Base-by-base conservation (phyloP, 1,139 yeast genomes). In the Saccharomyces hybrid region DNA sequence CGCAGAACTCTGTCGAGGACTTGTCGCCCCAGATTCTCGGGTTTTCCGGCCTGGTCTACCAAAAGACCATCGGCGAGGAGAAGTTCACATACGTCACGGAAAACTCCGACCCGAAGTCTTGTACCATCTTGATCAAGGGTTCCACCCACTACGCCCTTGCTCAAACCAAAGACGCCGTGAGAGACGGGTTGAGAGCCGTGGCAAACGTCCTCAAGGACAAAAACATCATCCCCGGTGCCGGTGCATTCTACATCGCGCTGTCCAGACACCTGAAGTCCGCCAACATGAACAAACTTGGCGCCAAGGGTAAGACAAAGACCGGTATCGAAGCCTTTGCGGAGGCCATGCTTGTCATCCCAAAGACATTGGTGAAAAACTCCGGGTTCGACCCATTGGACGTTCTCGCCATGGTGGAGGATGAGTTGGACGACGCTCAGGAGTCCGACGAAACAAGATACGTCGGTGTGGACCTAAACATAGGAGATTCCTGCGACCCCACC, bases 1-100 rank as follows among this genome's bases (percentile, higher is more conserved):
- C 99, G 8, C 98, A 91, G 74, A 95, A 95, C 74, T 86, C 97
- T n/a, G 98, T 91, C 47, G 99, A 95, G 67, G 98, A 93, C 69
- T 78, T 95, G 67, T 68, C 84, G n/a, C 91, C 95, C 5, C 81
- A 78, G 3, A 77, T 88, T n/a, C 78, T 95, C 58, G 99, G 99
- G 16, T 86, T 75, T 73, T 89, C 97, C 6, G 99, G 98, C 13
- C 76, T 82, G 54, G 96, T 95, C 13, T 89, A 88, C 70, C 98
- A 93, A 75, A 89, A 89, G 70, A 82, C 91, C 38, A 82, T 93
- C 61, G 99, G 99, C 49, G 99, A 95, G 74, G 99, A 95, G 66
- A 95, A 93, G 74, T 95, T 88, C 75, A 95, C 99, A 11, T 93
- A 88, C 73, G 88, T 95, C 54, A 95, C 97, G 53, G 95, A 91